phyloP scores from a whole-genome alignment of 2,329 filamentous ascomycete genomes.

The Fusarium xyrophilum region DNA sequence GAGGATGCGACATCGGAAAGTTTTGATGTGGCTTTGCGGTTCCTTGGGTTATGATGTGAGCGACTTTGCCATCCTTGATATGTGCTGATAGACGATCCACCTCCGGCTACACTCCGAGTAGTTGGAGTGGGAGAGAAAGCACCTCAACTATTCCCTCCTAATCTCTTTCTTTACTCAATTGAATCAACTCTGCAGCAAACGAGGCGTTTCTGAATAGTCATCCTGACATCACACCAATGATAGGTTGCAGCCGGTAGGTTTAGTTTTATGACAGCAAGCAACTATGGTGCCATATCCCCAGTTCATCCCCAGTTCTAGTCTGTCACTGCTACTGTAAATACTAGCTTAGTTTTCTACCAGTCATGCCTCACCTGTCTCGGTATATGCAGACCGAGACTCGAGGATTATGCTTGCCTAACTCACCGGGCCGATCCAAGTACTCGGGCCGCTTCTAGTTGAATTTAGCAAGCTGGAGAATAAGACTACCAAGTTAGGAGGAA shows the following conservation, averaged over 20 bases:
- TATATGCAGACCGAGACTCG: conserved; percentile 13
- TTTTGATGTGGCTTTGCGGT: conserved; percentile 8
- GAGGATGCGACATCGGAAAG: conserved; percentile 34
- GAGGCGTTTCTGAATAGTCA: conserved; percentile 25
- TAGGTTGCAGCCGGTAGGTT: not conserved
- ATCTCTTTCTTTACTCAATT: conserved; percentile 1
- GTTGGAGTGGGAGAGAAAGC: conserved; percentile 17
- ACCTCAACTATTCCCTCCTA: conserved; percentile 11
- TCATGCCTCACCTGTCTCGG: conserved; percentile 15
- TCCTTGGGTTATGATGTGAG: conserved; percentile 15
- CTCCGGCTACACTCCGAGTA: conserved; percentile 17
- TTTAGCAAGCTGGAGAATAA: not conserved
- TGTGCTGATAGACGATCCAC: conserved; percentile 8
- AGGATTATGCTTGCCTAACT: conserved; percentile 5
- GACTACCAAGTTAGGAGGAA: not conserved
- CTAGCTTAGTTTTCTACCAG: not conserved
- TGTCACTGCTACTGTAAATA: not conserved
- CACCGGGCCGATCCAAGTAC: conserved; percentile 32
- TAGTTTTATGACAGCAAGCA: not conserved
- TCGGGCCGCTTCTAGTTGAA: conserved; percentile 32
- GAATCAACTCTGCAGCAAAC: conserved; percentile 23
- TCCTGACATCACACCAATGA: conserved; percentile 24
- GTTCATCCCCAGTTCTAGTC: not conserved
- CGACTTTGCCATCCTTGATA: not conserved
- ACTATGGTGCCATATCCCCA: conserved; percentile 6